Conservation (phyloP, 2,329 filamentous ascomycete species). For the Zymoseptoria tritici region DNA sequence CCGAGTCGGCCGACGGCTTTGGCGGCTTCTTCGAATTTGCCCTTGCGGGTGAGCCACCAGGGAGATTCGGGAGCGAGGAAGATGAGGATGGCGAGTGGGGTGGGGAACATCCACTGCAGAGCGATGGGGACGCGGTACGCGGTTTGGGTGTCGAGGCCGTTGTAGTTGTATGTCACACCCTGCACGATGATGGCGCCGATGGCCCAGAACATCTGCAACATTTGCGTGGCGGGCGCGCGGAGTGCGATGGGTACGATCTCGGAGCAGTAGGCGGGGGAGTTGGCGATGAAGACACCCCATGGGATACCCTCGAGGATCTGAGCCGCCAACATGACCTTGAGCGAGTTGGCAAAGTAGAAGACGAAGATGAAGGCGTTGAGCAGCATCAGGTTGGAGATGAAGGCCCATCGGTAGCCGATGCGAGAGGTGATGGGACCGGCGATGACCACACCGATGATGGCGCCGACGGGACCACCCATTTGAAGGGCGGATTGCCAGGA, state of each 20-base stretch:
- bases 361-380: conserved; percentile 55
- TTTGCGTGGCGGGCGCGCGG: conserved; percentile 52
- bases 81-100: conserved; percentile 47
- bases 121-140: conserved; percentile 49
- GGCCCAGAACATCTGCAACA: conserved; percentile 61
- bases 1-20: conserved; percentile 46
- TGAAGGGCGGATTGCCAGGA: conserved; percentile 54
- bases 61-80: conserved; percentile 46
- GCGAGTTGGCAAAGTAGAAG: conserved; percentile 49
- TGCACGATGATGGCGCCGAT: conserved; percentile 56
- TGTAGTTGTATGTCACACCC: conserved; percentile 49
- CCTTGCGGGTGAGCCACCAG: conserved; percentile 49
- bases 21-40: conserved; percentile 38
- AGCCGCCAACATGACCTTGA: conserved; percentile 42
- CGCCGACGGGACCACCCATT: conserved; percentile 49
- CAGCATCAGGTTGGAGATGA: conserved; percentile 47
- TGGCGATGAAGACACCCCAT: conserved; percentile 61
- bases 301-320: conserved; percentile 56
- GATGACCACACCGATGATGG: conserved; percentile 52
- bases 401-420: conserved; percentile 55
- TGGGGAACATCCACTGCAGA: conserved; percentile 53
- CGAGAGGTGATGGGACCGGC: conserved; percentile 54
- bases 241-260: conserved; percentile 55
- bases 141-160: conserved; percentile 26
- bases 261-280: conserved; percentile 55